These are phyloP conservation scores for Trypethelium eluteriae DNA, from an alignment of 495 filamentous ascomycete genomes.

Conservation along the genomic window DNA sequence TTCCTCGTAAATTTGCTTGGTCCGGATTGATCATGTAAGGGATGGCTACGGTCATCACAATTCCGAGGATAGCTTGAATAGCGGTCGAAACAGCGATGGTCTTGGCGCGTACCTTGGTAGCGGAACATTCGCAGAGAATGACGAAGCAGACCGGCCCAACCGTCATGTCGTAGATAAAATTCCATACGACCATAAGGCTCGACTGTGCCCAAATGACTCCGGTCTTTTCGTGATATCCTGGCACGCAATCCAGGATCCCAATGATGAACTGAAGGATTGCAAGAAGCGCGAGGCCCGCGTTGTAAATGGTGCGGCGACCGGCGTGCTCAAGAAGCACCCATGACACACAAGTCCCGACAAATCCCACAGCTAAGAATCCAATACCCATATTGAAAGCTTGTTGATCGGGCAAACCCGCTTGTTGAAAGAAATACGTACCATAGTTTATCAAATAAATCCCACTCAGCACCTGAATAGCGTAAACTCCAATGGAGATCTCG, in stretches of 20 bases:
- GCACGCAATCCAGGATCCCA: slow-evolving; percentile 50
- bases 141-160: slow-evolving; percentile 57
- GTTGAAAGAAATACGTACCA: slow-evolving; percentile 68
- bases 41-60: slow-evolving; percentile 55
- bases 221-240: slow-evolving; percentile 37
- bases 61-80: slow-evolving; percentile 50
- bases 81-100: slow-evolving; percentile 57
- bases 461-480: slow-evolving; percentile 75
- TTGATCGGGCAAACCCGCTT: slow-evolving; percentile 49
- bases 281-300: slow-evolving; percentile 43
- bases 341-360: slow-evolving; percentile 45
- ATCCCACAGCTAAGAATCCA: slow-evolving; percentile 41
- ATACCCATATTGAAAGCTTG: slow-evolving; percentile 38
- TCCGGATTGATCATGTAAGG: slow-evolving; percentile 63
- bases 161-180: slow-evolving; percentile 49
- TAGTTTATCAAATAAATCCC: slow-evolving; percentile 77
- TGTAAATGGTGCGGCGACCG: slow-evolving; percentile 48
- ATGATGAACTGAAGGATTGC: slow-evolving; percentile 49
- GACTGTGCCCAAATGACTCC: slow-evolving; percentile 44
- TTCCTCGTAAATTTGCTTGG: slow-evolving; percentile 54
- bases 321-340: slow-evolving; percentile 45
- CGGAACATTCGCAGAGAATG: slow-evolving; percentile 53
- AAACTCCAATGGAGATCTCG: slow-evolving; percentile 44
- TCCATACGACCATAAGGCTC: slow-evolving; percentile 49
- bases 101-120: slow-evolving; percentile 52